Percentiles rank a stretch among this genome's conserved stretches.
Evolutionary conservation across 306 rosid species (phyloP).

Genomic region (Sechiopsis laciniata): DNA sequence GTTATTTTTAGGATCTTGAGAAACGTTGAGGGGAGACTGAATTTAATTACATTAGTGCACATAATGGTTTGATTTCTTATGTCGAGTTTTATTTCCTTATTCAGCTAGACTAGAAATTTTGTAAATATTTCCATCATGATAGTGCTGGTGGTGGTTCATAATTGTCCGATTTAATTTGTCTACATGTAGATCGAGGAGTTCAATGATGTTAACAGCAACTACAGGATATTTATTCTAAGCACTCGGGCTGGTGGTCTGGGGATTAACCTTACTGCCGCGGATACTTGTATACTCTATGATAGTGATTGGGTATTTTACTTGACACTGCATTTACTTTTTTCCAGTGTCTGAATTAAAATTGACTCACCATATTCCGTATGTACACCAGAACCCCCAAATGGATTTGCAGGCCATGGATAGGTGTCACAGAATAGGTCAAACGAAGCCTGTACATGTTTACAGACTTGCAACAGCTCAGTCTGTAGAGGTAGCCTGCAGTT

Average conservation of each 20-base stretch:
- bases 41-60: not conserved
- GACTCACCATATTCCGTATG: slow-evolving; percentile 24
- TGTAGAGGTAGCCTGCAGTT: slow-evolving; percentile 49
- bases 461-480: slow-evolving; percentile 96
- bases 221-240: slow-evolving; percentile 70
- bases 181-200: slow-evolving; percentile 60
- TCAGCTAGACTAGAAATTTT: slow-evolving; percentile 4
- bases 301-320: slow-evolving; percentile 82
- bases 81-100: not conserved
- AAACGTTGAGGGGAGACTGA: slow-evolving; percentile 4
- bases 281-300: slow-evolving; percentile 92
- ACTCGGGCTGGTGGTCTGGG: slow-evolving; percentile 99
- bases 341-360: not conserved
- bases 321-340: not conserved
- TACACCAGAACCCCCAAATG: slow-evolving; percentile 83
- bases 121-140: not conserved
- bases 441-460: slow-evolving; percentile 95
- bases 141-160: not conserved
- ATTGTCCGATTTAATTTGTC: slow-evolving; percentile 12
- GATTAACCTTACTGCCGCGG: slow-evolving; percentile 95
- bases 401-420: slow-evolving; percentile 99
- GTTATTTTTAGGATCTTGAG: not conserved
- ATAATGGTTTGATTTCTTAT: not conserved
- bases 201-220: slow-evolving; percentile 57
- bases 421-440: slow-evolving; percentile 94